Base-by-base conservation (phyloP, 2,329 filamentous ascomycete species). In the Phyllosticta capitalensis region DNA sequence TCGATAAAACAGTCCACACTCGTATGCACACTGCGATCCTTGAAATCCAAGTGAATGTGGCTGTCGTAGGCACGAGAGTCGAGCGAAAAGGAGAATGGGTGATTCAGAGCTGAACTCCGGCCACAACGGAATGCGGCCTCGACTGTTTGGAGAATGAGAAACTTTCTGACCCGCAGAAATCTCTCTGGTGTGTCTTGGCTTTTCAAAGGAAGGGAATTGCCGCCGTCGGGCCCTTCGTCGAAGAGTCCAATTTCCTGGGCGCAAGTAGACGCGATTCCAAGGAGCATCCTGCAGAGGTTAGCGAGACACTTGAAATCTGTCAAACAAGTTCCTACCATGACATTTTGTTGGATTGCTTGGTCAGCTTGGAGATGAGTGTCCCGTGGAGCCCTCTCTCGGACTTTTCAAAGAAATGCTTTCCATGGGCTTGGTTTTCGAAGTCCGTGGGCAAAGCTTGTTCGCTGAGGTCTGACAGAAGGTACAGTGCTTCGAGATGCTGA, bases 391-490 rank as follows among this genome's bases (percentile, higher is more conserved):
- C 22, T 51, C 48, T 26, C 24, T 50, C 24, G 38, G 22, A 59
- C 38, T 26, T 54, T 12, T 50, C 56, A 22, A 59, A 59, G 33
- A 59, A 59, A 24, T 50, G 33, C 22, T 59, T 59, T 19, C 56
- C 56, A 28, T 59, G 56, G 1, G 33, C 52, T 2, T n/a, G 51
- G 1, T 52, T 59, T 3, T 59, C 56, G 17, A 59, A 59, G 4
- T 59, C 56, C 2, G 56, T 59, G 10, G 56, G 56, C 12, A 48
- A 33, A 20, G 56, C 52, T 10, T 22, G 12, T 17, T 59, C 56
- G 30, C 28, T 59, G 21, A 52, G 28, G 4, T 59, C 56, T 1
- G 52, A 45, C 14, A 59, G 22, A 52, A 54, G 48, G 4, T 59
- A 26, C 17, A 59, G 51, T 54, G 56, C 56, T 59, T 17, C 19